Evolutionary conservation across 176 grass and related monocot genomes (phyloP).

Genomic region (Oryza meridionalis): DNA sequence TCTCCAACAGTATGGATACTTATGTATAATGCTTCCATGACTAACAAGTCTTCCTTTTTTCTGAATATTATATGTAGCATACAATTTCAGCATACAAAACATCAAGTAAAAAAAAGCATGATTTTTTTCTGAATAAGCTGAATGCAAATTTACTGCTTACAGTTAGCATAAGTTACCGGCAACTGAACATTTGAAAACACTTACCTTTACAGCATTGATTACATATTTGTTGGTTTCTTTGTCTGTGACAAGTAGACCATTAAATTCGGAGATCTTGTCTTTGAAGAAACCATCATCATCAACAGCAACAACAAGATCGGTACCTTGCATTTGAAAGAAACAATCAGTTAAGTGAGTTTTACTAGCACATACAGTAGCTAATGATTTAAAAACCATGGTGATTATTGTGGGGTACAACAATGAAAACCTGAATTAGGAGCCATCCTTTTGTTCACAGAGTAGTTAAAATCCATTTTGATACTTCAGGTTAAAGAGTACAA

Average conservation of each 20-base stretch:
- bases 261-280: slow-evolving; percentile 78
- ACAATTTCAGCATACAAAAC: slow-evolving; percentile 23
- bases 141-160: slow-evolving; percentile 13
- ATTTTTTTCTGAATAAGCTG: not conserved
- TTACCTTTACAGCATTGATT: slow-evolving; percentile 78
- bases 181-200: slow-evolving; percentile 40
- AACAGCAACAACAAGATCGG: slow-evolving; percentile 86
- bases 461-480: no score
- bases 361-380: not conserved
- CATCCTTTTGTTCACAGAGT: no score
- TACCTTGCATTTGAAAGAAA: slow-evolving; percentile 48
- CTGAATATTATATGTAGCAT: slow-evolving; percentile 49
- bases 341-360: not conserved
- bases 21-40: slow-evolving; percentile 76
- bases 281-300: slow-evolving; percentile 89
- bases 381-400: no score
- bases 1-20: slow-evolving; percentile 96
- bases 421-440: no score
- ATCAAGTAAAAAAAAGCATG: slow-evolving; percentile 8
- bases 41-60: slow-evolving; percentile 94
- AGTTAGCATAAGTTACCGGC: not conserved
- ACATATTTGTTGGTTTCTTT: slow-evolving; percentile 95
- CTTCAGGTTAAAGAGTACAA: no score
- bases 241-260: slow-evolving; percentile 78
- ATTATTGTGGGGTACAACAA: no score